Evolutionary conservation across 2,329 filamentous ascomycete genomes (phyloP).

Genomic region (Aspergillus sp.): DNA sequence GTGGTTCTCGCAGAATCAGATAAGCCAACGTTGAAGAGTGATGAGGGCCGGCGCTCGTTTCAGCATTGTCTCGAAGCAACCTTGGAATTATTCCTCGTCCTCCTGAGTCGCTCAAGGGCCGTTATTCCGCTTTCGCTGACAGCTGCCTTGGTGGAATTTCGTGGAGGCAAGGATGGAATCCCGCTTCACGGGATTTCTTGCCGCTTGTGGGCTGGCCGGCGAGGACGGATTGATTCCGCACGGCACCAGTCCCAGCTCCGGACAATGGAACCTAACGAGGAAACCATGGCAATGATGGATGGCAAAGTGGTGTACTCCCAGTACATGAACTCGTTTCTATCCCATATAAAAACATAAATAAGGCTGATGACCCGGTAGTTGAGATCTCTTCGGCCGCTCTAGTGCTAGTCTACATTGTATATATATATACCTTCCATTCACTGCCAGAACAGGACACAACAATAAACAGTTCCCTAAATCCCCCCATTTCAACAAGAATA

Average conservation of each 20-base stretch:
- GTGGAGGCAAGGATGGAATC: background rate
- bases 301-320: no score
- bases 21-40: no score
- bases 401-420: no score
- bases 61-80: background rate
- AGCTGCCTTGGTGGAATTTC: background rate
- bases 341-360: no score
- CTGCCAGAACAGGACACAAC: no score
- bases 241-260: background rate
- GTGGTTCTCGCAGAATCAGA: background rate
- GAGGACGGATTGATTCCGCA: constrained; percentile 9
- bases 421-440: no score
- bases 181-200: background rate
- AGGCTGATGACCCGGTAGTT: no score
- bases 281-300: background rate
- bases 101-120: background rate
- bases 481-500: no score
- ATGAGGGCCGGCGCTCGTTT: background rate
- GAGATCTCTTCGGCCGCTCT: no score
- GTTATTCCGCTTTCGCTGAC: background rate
- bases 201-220: background rate
- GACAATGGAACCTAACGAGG: background rate
- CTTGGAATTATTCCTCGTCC: background rate
- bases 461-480: no score
- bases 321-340: no score